Evolutionary conservation across 495 filamentous ascomycete species (phyloP).

Genomic region (Hypoxylon cercidicola): DNA sequence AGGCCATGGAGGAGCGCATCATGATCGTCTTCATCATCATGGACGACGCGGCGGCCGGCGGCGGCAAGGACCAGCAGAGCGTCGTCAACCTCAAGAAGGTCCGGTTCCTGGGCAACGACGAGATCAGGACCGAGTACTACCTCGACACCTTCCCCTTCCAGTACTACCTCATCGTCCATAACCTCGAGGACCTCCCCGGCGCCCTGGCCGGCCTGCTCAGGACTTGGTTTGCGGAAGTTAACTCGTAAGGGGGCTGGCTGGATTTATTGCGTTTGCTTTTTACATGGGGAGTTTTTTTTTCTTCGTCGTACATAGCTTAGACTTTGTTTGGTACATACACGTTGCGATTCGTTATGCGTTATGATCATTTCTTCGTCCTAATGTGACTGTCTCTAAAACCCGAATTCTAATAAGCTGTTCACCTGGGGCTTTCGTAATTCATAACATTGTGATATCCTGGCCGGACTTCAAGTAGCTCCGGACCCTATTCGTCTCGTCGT

Average conservation of each 20-base stretch:
- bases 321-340: no score
- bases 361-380: no score
- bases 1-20: slow-evolving; percentile 90
- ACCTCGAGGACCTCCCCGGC: slow-evolving; percentile 88
- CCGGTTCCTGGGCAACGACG: slow-evolving; percentile 41
- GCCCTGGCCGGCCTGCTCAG: slow-evolving; percentile 88
- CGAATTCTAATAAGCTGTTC: no score
- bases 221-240: slow-evolving; percentile 96
- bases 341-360: background rate
- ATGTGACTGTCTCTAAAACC: no score
- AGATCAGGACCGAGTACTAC: slow-evolving; percentile 83
- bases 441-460: no score
- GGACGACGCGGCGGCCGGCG: slow-evolving; percentile 69
- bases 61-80: slow-evolving; percentile 45
- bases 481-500: no score
- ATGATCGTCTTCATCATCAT: slow-evolving; percentile 99
- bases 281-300: background rate
- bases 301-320: slow-evolving; percentile 3
- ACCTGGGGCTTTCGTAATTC: no score
- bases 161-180: slow-evolving; percentile 93
- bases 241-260: slow-evolving; percentile 39
- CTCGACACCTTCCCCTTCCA: slow-evolving; percentile 95
- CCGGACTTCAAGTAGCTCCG: no score
- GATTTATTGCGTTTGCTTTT: background rate
- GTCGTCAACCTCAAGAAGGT: slow-evolving; percentile 56